Evolutionary conservation across 2,329 filamentous ascomycete genomes (phyloP).

Genomic region (Meredithiella fracta): DNA sequence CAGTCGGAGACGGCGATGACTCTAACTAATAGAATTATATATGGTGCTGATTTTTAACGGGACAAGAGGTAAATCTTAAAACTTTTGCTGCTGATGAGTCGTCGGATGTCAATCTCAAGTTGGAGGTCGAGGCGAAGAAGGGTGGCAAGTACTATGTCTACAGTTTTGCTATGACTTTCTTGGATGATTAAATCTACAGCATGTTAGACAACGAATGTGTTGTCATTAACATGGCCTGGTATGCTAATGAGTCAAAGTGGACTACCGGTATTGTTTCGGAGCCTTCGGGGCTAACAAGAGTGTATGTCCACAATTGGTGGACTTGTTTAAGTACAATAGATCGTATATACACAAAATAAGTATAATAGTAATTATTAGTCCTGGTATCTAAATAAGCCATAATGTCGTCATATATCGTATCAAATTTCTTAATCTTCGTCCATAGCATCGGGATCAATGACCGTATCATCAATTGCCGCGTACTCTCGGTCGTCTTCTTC

Average conservation of each 20-base stretch:
- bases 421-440: neutral
- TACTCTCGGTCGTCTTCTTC: conserved; percentile 11
- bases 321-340: neutral
- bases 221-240: conserved; percentile 11
- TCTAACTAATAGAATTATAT: conserved; percentile 44
- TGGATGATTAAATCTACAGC: conserved; percentile 26
- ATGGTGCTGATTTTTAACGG: conserved; percentile 38
- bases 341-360: neutral
- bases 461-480: conserved; percentile 7
- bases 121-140: neutral
- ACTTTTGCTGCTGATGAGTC: conserved; percentile 20
- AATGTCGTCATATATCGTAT: neutral
- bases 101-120: neutral
- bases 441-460: neutral
- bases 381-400: too few species aligned
- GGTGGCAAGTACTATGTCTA: conserved; percentile 45
- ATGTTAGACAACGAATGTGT: conserved; percentile 1
- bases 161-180: conserved; percentile 30
- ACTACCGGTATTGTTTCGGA: neutral
- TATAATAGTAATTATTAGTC: neutral
- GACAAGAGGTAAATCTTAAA: conserved; percentile 33
- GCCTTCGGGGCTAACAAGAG: neutral
- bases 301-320: conserved; percentile 4
- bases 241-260: neutral
- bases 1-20: conserved; percentile 44